Evolutionary conservation across 805 yeast species (phyloP), one percentile per base, ranked within the genome.

Genomic region (Metschnikowia continentalis): DNA sequence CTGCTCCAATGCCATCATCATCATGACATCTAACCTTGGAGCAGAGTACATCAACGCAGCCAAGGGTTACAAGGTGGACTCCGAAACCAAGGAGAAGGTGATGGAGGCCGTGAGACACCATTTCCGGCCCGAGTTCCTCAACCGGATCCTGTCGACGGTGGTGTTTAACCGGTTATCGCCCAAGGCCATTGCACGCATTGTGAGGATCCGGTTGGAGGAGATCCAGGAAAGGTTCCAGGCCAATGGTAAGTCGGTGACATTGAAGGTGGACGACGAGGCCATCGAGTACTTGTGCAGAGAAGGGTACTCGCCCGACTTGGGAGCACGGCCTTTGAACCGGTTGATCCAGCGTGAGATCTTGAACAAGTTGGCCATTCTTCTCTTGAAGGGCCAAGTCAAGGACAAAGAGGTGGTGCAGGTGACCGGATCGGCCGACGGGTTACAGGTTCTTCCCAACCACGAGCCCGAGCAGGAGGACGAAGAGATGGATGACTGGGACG

Each of bases 1-100:
- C 72, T 92, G 96, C 58, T 86, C 97, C 46, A 94, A 94, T 69
- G 80, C 90, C 46, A 90, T 94, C 59, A 80, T 94, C 56, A 92
- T 94, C 58, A 89, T 94, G 97, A 94, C 99, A 0, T 92, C 98
- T 26, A 94, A 94, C 70, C 80, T 94, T 63, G 99, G 99, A 56
- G 98, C 99, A 8, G 90, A 90, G 66, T 90, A 76, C 65, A 86
- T 94, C 69, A 83, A 82, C 63, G 78, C 85, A 1, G 57, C 83
- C 7, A 84, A 83, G 58, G 79, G 82, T 35, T 68, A 89, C 8
- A 84, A 81, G 67, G 75, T 92, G 46, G 83, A 84, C 41, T 80
- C 78, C 4, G 78, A 78, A 39, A 86, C 96, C 14, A 85, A 82
- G 64, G 87, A 84, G 38, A 74, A 78, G 55, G 98, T 94, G 10